Base-by-base conservation (phyloP, 1,284 basidiomycete species). In the Moesziomyces antarcticus region DNA sequence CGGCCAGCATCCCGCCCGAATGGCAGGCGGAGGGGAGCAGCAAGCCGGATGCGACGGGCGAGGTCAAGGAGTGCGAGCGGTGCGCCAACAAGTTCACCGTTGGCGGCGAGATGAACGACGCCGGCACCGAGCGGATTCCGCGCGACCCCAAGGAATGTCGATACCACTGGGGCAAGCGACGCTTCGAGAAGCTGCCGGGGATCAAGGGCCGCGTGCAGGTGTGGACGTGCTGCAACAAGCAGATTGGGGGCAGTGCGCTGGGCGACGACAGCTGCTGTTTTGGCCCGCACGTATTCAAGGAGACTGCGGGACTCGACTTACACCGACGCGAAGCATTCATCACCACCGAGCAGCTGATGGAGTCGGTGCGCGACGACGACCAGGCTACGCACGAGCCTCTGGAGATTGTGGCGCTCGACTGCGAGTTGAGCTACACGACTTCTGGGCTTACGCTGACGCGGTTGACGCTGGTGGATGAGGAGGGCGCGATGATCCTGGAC, bases 261-360 rank as follows among this genome's bases (percentile, higher is more conserved):
- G 77, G 75, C 24, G 72, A 78, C 35, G 71, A 72, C 41, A 69
- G 77, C 30, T 81, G 79, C 52, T 72, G 75, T 2, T 67, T 68
- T 11, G 80, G 79, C 7, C 80, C 80, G 5, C 81, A 83, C 59
- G 80, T 82, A 4, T 83, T 81, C 70, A 82, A 81, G 41, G 79
- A 81, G 50, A 80, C 80, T 18, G 40, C 44, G 1, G 62, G 56
- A 1, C 56, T 66, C 27, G 70, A 71, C 14, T 49, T 83, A 49
- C 80, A 83, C 49, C 51, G 56, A 10, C 72, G 79, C 33, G 77
- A 77, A 48, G 75, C 61, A 2, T 83, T 81, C 52, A 56, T 74
- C 55, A 76, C 69, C 3, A 69, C 66, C 13, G 50, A 56, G 11
- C 44, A 75, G 49, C 57, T 78, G 20, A 22, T 62, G 13, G 45